Conservation (phyloP, 1,139 yeast species). For the Ashbya aceris region DNA sequence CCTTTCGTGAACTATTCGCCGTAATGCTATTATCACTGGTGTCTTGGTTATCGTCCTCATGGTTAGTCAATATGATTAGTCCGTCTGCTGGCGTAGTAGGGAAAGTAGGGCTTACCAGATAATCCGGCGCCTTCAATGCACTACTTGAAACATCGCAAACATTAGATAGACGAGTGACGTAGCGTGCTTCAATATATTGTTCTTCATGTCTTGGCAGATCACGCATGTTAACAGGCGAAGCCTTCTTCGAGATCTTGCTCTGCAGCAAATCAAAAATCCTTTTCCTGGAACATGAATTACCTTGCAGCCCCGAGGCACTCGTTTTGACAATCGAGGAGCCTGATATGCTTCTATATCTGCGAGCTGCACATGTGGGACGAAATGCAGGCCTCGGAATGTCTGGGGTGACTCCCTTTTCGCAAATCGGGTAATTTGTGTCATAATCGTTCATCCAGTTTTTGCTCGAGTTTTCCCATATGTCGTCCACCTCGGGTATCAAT, state of each 20-base stretch:
- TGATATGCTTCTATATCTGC: too few relatives aligned
- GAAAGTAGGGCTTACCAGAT: too few relatives aligned
- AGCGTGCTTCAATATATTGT: slow-evolving; percentile 12
- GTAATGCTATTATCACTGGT: too few relatives aligned
- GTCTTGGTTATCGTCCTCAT: too few relatives aligned
- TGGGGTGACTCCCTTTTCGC: slow-evolving; percentile 8
- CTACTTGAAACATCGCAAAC: slow-evolving; percentile 23
- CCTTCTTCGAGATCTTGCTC: slow-evolving; percentile 5
- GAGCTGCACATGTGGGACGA: too few relatives aligned
- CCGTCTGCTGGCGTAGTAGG: too few relatives aligned
- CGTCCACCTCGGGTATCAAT: slow-evolving; percentile 26
- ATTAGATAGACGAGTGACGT: slow-evolving; percentile 24
- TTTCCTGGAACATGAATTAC: slow-evolving; percentile 3
- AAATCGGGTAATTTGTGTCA: slow-evolving; percentile 8
- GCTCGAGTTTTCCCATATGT: neutral
- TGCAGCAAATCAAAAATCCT: slow-evolving; percentile 5
- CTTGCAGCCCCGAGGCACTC: neutral
- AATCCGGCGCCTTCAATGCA: slow-evolving; percentile 8
- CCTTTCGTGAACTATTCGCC: too few relatives aligned
- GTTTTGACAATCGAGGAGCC: too few relatives aligned
- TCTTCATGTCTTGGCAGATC: slow-evolving; percentile 2
- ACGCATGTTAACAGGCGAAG: slow-evolving; percentile 5
- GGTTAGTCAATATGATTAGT: too few relatives aligned
- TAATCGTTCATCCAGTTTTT: slow-evolving; percentile 12
- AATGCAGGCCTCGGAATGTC: slow-evolving; percentile 6